Conservation (phyloP, 2,329 filamentous ascomycete genomes). For the Fusarium denticulatum region DNA sequence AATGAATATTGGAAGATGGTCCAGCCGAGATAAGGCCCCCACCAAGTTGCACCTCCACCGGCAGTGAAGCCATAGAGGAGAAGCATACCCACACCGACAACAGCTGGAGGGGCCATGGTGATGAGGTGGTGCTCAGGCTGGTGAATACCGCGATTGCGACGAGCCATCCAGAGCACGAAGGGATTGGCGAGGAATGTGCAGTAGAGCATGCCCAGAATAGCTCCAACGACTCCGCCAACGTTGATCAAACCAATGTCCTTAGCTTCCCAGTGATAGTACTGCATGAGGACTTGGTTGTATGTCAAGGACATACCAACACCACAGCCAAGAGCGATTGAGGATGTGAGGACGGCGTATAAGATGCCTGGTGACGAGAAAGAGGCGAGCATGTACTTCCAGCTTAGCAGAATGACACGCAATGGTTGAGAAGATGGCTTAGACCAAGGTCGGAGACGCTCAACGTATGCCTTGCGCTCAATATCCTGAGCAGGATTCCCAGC, state of each 20-base stretch:
- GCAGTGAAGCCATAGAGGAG: constrained; percentile 19
- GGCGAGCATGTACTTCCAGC: constrained; percentile 13
- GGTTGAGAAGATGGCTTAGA: constrained; percentile 1
- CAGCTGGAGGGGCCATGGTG: constrained; percentile 21
- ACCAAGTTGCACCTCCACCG: not conserved
- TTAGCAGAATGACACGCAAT: not conserved
- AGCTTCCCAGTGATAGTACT: constrained; percentile 6
- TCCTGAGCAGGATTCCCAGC: not conserved
- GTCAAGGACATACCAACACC: constrained; percentile 9
- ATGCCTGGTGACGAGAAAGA: constrained; percentile 3
- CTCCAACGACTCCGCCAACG: not conserved
- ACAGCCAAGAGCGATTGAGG: constrained; percentile 5
- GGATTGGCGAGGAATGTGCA: constrained; percentile 11
- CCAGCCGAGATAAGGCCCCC: constrained; percentile 12
- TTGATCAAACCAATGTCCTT: constrained; percentile 11
- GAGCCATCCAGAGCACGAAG: constrained; percentile 21
- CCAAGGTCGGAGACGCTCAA: constrained; percentile 8
- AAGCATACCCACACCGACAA: constrained; percentile 24
- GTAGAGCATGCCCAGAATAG: constrained; percentile 5
- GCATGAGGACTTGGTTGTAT: constrained; percentile 7
- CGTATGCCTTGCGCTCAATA: not conserved
- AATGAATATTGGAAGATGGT: constrained; percentile 19
- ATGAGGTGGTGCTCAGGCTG: constrained; percentile 27
- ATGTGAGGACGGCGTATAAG: constrained; percentile 5
- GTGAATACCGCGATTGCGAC: constrained; percentile 24